These are phyloP conservation scores for Lotmaria passim DNA, from an alignment of 208 protist genomes.

Conservation along the genomic window DNA sequence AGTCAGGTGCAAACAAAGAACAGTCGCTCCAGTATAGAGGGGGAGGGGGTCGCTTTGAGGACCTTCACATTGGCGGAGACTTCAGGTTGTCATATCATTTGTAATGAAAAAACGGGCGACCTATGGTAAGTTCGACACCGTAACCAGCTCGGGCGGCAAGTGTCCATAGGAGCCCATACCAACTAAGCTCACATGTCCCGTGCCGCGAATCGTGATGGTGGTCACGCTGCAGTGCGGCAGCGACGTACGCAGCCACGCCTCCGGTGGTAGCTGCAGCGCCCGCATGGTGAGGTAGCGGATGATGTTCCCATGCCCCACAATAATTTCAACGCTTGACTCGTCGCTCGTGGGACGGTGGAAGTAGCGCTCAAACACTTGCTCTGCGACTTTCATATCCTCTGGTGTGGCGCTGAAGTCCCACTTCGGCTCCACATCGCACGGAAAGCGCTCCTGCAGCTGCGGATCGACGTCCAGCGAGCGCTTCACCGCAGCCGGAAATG, in stretches of 20 bases:
- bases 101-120: no score
- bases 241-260: constrained; percentile 80
- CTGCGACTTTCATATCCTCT: constrained; percentile 47
- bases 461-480: constrained; percentile 43
- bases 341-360: constrained; percentile 56
- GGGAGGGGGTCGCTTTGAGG: no score
- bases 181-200: constrained; percentile 52
- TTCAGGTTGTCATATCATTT: no score
- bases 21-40: no score
- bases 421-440: constrained; percentile 59
- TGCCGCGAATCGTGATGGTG: constrained; percentile 53
- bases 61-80: no score
- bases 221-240: constrained; percentile 79
- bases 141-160: constrained; percentile 53
- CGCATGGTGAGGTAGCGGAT: constrained; percentile 89
- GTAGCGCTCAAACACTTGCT: constrained; percentile 68
- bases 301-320: constrained; percentile 85
- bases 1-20: no score
- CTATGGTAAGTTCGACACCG: constrained; percentile 52
- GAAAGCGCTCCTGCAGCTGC: constrained; percentile 61
- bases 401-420: constrained; percentile 21
- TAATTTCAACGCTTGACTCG: constrained; percentile 53
- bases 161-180: constrained; percentile 62
- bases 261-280: constrained; percentile 79
- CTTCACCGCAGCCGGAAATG: constrained; percentile 37